Evolutionary conservation across 768 basidiomycete species (phyloP).

Genomic region (Auricularia cornea): DNA sequence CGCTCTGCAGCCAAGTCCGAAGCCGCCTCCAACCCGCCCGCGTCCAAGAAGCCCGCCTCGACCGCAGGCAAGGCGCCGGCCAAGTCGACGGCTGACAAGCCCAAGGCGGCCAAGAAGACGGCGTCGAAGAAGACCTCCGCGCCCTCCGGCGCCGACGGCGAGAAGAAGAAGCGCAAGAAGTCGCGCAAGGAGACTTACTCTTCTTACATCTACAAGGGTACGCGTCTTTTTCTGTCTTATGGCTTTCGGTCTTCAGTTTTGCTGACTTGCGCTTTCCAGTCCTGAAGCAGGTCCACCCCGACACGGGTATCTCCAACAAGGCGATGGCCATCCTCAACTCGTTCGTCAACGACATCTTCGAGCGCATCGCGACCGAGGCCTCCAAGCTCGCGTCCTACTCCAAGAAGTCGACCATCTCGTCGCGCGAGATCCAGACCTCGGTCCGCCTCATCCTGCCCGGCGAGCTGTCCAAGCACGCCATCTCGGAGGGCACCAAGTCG

Average conservation of each 20-base stretch:
- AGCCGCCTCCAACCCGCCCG: conserved; percentile 10
- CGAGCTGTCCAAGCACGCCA: conserved; percentile 97
- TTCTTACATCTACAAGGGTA: conserved; percentile 92
- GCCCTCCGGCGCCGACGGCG: conserved; percentile 39
- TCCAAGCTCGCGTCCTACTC: conserved; percentile 96
- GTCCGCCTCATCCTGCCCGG: conserved; percentile 94
- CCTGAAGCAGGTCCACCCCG: conserved; percentile 95
- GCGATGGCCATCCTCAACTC: conserved; percentile 88
- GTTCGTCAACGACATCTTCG: conserved; percentile 92
- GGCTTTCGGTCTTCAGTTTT: not conserved
- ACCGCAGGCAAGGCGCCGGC: conserved; percentile 50
- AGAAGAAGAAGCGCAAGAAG: conserved; percentile 89
- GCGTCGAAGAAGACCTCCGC: conserved; percentile 33
- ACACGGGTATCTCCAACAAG: conserved; percentile 98
- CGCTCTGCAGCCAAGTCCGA: not conserved
- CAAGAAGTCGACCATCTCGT: conserved; percentile 98
- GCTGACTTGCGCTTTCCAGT: conserved; percentile 36
- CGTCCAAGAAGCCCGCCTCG: conserved; percentile 32
- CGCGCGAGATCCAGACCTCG: conserved; percentile 94
- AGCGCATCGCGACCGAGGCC: conserved; percentile 83
- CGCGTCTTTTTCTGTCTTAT: conserved; percentile 12
- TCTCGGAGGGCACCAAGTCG: conserved; percentile 85
- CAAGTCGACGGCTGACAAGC: conserved; percentile 34
- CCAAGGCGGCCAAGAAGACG: conserved; percentile 54
- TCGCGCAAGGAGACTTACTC: conserved; percentile 86